Evolutionary conservation across 78 protist genomes (phyloP).

Genomic region (Dictyostelium citrinum): DNA sequence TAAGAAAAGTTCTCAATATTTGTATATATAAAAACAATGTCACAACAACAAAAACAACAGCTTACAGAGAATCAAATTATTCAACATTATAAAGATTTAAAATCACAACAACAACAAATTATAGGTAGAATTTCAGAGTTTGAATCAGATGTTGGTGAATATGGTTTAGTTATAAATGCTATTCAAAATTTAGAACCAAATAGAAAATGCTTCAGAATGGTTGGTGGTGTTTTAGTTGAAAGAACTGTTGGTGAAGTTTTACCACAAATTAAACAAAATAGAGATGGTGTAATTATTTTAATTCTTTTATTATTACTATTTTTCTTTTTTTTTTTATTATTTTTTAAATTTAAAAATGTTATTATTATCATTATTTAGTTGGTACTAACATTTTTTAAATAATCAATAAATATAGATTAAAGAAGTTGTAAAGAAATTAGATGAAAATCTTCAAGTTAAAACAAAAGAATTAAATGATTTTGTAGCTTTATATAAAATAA

Average conservation of each 20-base stretch:
- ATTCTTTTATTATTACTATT: background rate
- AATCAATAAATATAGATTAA: slow-evolving; percentile 10
- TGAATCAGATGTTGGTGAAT: slow-evolving; percentile 53
- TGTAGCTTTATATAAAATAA: slow-evolving; percentile 57
- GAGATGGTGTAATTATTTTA: slow-evolving; percentile 62
- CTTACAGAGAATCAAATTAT: slow-evolving; percentile 46
- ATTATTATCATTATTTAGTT: too few species aligned
- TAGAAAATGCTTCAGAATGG: slow-evolving; percentile 79
- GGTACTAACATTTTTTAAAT: background rate
- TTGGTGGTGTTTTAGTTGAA: slow-evolving; percentile 79
- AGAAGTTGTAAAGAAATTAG: slow-evolving; percentile 41
- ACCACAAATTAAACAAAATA: slow-evolving; percentile 52
- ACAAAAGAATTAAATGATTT: slow-evolving; percentile 61
- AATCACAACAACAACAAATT: slow-evolving; percentile 35
- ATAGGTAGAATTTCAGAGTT: slow-evolving; percentile 63
- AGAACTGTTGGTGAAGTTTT: slow-evolving; percentile 80
- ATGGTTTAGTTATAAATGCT: slow-evolving; percentile 70
- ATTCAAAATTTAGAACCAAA: slow-evolving; percentile 47
- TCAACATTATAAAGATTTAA: slow-evolving; percentile 48
- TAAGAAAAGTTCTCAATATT: background rate
- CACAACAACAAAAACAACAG: slow-evolving; percentile 12
- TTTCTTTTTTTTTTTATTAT: too few species aligned
- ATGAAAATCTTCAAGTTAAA: slow-evolving; percentile 37
- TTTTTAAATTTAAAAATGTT: too few species aligned
- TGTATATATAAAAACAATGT: background rate